These are phyloP conservation scores for Kodamaea neixiangensis DNA, from an alignment of 805 yeast genomes.

Conservation along the genomic window DNA sequence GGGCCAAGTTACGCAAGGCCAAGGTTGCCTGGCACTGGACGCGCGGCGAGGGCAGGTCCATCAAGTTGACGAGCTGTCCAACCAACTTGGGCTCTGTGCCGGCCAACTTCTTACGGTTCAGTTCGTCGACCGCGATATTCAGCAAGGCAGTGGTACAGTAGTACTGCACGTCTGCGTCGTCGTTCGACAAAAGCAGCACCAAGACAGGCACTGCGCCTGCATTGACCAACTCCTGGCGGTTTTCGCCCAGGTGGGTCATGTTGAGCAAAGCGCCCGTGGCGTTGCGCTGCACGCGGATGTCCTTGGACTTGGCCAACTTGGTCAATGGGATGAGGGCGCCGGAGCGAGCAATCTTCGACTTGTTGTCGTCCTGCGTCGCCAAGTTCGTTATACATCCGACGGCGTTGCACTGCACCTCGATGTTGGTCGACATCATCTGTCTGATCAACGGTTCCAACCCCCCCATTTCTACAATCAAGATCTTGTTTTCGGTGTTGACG, in stretches of 20 bases:
- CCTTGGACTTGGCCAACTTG: conserved; percentile 89
- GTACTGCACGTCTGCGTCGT: conserved; percentile 96
- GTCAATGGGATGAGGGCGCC: conserved; percentile 96
- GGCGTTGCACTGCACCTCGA: conserved; percentile 98
- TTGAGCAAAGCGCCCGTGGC: conserved; percentile 97
- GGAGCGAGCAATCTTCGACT: conserved; percentile 90
- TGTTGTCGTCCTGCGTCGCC: conserved; percentile 97
- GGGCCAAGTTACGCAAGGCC: conserved; percentile 92
- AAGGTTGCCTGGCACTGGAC: conserved; percentile 98
- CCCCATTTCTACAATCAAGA: conserved; percentile 95
- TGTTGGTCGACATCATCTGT: conserved; percentile 96
- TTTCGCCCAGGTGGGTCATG: conserved; percentile 97
- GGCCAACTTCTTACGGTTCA: conserved; percentile 82
- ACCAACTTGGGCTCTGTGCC: conserved; percentile 93
- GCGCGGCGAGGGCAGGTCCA: conserved; percentile 92
- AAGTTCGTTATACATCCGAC: conserved; percentile 98
- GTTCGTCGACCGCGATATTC: conserved; percentile 95
- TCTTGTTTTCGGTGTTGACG: conserved; percentile 92
- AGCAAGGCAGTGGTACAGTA: conserved; percentile 97
- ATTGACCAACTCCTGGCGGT: conserved; percentile 92
- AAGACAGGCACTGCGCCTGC: conserved; percentile 98
- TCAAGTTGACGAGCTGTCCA: conserved; percentile 78
- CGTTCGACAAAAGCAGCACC: conserved; percentile 78
- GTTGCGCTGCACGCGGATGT: conserved; percentile 94
- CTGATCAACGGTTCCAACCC: conserved; percentile 94